phyloP scores from a whole-genome alignment of 2,329 filamentous ascomycete genomes.

The Hypomyces perniciosus region DNA sequence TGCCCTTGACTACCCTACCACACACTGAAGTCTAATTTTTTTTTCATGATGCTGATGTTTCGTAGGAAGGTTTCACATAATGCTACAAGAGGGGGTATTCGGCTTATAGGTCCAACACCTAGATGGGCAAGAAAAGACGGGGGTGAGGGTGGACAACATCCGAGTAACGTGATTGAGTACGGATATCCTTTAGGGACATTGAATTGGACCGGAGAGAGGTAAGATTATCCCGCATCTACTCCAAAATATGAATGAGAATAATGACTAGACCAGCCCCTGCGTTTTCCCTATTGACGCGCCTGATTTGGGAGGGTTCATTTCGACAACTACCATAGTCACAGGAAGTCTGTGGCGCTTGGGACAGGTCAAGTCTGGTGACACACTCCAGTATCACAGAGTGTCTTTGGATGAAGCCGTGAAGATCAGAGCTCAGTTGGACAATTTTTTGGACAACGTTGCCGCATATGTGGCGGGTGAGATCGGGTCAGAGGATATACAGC shows the following conservation, averaged over 20 bases:
- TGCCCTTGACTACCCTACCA: not conserved
- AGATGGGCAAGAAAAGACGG: not conserved
- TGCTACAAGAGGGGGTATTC: not conserved
- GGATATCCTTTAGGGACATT: not conserved
- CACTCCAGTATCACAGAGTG: slow-evolving; percentile 16
- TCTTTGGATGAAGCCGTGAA: not conserved
- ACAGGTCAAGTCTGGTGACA: slow-evolving; percentile 34
- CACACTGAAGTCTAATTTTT: not conserved
- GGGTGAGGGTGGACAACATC: slow-evolving; percentile 5
- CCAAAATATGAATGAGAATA: not conserved
- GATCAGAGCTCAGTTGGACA: not conserved
- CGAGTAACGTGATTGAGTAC: slow-evolving; percentile 7
- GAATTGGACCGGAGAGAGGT: not conserved
- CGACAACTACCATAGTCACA: slow-evolving; percentile 19
- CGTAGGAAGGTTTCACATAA: slow-evolving; percentile 1
- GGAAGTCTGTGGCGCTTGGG: slow-evolving; percentile 37
- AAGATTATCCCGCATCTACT: not conserved
- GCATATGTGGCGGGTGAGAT: not conserved
- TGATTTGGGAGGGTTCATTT: slow-evolving; percentile 35
- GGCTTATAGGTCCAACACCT: not conserved
- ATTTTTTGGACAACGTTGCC: not conserved
- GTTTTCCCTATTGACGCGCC: slow-evolving; percentile 35
- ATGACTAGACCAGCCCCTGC: not conserved
- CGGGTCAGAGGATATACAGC: not conserved
- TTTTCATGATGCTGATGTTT: not conserved